Conservation (phyloP, 768 basidiomycete species). For the Tylopilus subfusipes region DNA sequence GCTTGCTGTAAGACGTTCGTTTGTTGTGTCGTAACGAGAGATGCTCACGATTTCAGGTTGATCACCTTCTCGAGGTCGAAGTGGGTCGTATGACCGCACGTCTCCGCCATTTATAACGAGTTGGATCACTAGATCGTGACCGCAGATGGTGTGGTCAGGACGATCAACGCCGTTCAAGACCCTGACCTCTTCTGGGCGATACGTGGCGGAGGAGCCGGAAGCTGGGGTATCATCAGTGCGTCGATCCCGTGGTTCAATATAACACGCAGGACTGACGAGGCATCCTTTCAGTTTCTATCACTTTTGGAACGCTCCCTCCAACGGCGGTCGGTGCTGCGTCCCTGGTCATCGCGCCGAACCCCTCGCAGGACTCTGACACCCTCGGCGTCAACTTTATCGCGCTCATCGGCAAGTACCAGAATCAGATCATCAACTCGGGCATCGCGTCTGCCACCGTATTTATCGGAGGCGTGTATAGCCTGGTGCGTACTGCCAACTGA, state of each 20-base stretch:
- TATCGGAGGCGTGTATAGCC: neutral
- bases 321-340: conserved; percentile 4
- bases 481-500: conserved; percentile 1
- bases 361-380: conserved; percentile 4
- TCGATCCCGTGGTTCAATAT: neutral
- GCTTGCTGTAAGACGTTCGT: conserved; percentile 32
- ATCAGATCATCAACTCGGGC: too few species aligned
- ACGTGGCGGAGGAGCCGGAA: too few species aligned
- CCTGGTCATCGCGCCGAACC: conserved; percentile 10
- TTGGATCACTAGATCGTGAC: conserved; percentile 33
- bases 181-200: conserved; percentile 52
- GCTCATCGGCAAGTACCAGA: too few species aligned
- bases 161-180: conserved; percentile 39
- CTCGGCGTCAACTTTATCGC: too few species aligned
- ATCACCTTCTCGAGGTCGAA: conserved; percentile 44
- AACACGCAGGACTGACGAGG: neutral
- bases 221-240: conserved; percentile 41
- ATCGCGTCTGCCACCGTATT: neutral
- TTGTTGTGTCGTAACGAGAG: neutral
- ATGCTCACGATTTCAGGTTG: conserved; percentile 30
- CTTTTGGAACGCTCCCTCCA: conserved; percentile 9
- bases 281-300: conserved; percentile 8
- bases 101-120: neutral
- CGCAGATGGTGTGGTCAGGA: conserved; percentile 37
- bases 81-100: neutral